phyloP scores from a whole-genome alignment of 2,329 filamentous ascomycete genomes.

The Grosmannia clavigera region DNA sequence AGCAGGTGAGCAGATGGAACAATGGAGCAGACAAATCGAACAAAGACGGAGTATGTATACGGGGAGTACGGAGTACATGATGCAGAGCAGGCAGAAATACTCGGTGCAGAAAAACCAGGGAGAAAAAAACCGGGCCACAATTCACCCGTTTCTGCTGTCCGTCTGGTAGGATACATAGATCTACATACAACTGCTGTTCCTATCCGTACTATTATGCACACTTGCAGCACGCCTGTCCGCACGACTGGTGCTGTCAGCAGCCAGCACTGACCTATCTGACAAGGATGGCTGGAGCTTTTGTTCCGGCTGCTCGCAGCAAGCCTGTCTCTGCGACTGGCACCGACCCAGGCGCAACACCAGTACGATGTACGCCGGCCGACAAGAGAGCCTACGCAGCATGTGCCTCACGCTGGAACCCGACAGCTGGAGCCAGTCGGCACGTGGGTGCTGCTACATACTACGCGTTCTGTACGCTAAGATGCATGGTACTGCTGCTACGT shows the following conservation, averaged over 20 bases:
- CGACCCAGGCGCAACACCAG: background rate
- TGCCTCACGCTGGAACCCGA: background rate
- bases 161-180: background rate
- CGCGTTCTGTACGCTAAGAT: too few species aligned
- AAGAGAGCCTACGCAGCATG: background rate
- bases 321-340: background rate
- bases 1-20: too few species aligned
- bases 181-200: background rate
- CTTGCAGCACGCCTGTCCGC: background rate
- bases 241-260: constrained; percentile 4
- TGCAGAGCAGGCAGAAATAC: too few species aligned
- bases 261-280: constrained; percentile 8
- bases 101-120: too few species aligned
- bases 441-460: background rate
- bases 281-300: background rate
- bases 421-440: background rate
- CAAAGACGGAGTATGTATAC: too few species aligned
- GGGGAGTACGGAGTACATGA: too few species aligned
- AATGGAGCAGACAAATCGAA: too few species aligned
- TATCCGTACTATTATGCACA: background rate
- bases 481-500: too few species aligned
- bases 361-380: too few species aligned
- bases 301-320: too few species aligned
- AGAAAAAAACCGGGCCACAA: too few species aligned
- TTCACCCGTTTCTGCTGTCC: too few species aligned